These are phyloP conservation scores for Wallacemonas collosoma DNA, from an alignment of 208 protist species.

Conservation along the genomic window DNA sequence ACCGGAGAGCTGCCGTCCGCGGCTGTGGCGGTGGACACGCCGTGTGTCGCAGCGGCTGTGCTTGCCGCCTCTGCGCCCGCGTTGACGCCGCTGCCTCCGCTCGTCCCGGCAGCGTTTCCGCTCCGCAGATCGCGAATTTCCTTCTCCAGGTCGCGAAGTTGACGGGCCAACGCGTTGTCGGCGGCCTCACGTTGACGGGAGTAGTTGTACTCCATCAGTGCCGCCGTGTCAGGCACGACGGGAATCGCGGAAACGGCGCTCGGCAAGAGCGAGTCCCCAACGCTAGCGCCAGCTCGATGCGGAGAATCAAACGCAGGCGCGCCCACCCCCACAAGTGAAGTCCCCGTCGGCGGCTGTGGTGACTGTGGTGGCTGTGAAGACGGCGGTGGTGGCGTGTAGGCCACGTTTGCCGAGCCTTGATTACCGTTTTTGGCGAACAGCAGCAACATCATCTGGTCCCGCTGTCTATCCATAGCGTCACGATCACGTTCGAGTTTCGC, in stretches of 20 bases:
- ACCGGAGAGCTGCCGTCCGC: neutral
- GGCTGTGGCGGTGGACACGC: neutral
- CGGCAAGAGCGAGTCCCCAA: neutral
- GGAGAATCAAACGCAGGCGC: constrained; percentile 10
- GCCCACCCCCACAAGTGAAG: neutral
- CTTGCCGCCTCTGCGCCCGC: too few species aligned
- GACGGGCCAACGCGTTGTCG: constrained; percentile 65
- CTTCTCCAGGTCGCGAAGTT: constrained; percentile 64
- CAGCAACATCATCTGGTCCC: constrained; percentile 64
- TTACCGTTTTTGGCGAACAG: constrained; percentile 30
- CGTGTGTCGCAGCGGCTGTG: too few species aligned
- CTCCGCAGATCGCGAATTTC: constrained; percentile 44
- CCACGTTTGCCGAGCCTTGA: neutral
- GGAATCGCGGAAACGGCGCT: constrained; percentile 48
- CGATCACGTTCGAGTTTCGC: constrained; percentile 47
- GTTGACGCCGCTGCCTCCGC: too few species aligned
- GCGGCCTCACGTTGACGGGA: constrained; percentile 60
- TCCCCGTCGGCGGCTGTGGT: constrained; percentile 14
- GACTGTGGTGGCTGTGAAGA: neutral
- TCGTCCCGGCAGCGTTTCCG: neutral
- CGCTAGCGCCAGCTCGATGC: neutral
- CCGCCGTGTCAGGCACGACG: constrained; percentile 75
- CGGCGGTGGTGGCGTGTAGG: neutral
- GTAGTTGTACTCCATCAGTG: constrained; percentile 74
- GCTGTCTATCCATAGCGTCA: constrained; percentile 56